phyloP scores from a whole-genome alignment of 106 monocot genomes.

The Acanthochlamys bracteata region DNA sequence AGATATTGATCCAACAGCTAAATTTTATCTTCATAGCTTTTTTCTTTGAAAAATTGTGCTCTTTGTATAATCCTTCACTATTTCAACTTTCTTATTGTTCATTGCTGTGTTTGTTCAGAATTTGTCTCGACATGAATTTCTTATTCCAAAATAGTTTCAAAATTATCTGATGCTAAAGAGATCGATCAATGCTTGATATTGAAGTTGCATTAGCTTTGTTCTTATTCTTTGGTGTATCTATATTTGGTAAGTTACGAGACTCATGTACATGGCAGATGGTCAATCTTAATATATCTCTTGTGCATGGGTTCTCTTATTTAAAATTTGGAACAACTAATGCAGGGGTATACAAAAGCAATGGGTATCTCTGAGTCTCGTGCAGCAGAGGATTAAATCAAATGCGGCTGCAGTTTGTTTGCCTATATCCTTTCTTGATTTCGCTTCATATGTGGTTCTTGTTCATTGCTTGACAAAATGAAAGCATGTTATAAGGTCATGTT shows the following conservation, averaged over 20 bases:
- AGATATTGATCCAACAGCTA: too few relatives aligned
- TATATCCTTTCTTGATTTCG: not conserved
- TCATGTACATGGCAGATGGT: not conserved
- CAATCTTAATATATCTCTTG: not conserved
- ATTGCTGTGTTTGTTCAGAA: too few relatives aligned
- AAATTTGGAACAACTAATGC: not conserved
- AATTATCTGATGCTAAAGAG: too few relatives aligned
- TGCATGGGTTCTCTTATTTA: not conserved
- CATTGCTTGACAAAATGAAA: not conserved
- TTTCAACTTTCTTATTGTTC: too few relatives aligned
- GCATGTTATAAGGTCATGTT: not conserved
- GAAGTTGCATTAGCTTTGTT: not conserved
- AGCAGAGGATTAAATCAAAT: constrained; percentile 96
- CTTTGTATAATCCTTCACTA: too few relatives aligned
- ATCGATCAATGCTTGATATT: too few relatives aligned
- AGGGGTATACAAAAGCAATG: constrained; percentile 89
- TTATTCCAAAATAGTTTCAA: too few relatives aligned
- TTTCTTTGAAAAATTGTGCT: too few relatives aligned
- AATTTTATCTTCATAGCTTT: too few relatives aligned
- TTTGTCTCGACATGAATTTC: too few relatives aligned
- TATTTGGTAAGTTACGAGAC: not conserved
- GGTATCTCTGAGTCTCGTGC: constrained; percentile 78
- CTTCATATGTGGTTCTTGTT: not conserved
- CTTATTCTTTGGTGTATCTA: not conserved
- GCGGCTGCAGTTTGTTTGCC: constrained; percentile 72